These are phyloP conservation scores for Cadophora malorum DNA, from an alignment of 2,329 filamentous ascomycete genomes.

Conservation along the genomic window DNA sequence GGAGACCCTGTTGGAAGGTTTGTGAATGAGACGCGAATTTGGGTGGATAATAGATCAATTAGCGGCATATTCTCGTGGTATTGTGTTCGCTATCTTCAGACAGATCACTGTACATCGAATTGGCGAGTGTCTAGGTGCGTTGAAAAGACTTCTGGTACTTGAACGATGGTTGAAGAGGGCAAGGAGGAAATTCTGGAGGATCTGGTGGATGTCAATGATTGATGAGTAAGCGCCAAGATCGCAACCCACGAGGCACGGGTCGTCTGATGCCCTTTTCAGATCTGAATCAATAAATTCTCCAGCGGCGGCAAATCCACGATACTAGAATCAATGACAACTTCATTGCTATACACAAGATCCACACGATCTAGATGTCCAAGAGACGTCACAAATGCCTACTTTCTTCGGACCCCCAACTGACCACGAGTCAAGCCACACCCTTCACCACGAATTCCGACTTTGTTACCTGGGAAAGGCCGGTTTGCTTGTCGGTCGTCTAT, in stretches of 20 bases:
- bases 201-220: not conserved
- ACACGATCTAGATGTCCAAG: not conserved
- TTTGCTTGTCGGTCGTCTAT: not conserved
- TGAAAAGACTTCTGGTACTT: not conserved
- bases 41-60: not conserved
- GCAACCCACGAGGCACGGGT: not conserved
- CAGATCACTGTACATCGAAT: not conserved
- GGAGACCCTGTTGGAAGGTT: not conserved
- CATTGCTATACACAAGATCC: not conserved
- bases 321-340: not conserved
- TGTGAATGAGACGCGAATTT: not conserved
- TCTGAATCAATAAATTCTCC: not conserved
- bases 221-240: conserved; percentile 5
- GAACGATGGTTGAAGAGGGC: no score
- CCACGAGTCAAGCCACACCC: conserved; percentile 2
- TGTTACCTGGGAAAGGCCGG: not conserved
- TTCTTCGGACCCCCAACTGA: not conserved
- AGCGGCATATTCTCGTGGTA: not conserved
- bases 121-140: not conserved
- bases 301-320: not conserved
- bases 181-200: not conserved
- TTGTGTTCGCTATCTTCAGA: no score
- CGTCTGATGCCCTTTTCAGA: not conserved
- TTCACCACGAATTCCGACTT: not conserved
- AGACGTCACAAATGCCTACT: not conserved